Conservation (phyloP, 2,329 filamentous ascomycete genomes). For the Ophiosphaerella herpotricha region DNA sequence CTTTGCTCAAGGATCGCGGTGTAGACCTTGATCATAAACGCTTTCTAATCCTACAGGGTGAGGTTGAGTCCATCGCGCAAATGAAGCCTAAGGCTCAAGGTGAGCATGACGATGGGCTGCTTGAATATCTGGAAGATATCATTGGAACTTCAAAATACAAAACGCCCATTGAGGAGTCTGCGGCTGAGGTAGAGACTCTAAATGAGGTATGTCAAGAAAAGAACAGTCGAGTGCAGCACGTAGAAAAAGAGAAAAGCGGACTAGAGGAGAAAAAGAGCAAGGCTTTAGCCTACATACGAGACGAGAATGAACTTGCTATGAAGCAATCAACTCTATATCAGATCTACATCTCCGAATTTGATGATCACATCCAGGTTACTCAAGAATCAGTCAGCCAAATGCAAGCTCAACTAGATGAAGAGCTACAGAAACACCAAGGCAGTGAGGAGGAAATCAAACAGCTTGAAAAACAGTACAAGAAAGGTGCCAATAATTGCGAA, state of each 20-base stretch:
- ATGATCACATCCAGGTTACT: conserved; percentile 85
- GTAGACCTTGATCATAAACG: conserved; percentile 98
- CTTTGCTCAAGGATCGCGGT: conserved; percentile 81
- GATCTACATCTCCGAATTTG: conserved; percentile 84
- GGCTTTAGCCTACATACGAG: conserved; percentile 82
- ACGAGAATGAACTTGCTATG: conserved; percentile 88
- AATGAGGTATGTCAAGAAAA: conserved; percentile 97
- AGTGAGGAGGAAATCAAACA: conserved; percentile 88
- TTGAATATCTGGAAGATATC: conserved; percentile 98
- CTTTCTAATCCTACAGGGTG: conserved; percentile 94
- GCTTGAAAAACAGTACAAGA: conserved; percentile 82
- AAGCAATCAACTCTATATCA: conserved; percentile 95
- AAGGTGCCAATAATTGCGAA: conserved; percentile 82
- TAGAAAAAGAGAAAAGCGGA: conserved; percentile 93
- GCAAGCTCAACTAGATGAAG: conserved; percentile 81
- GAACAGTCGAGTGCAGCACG: conserved; percentile 91
- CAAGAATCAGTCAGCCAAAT: conserved; percentile 90
- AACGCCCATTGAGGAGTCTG: conserved; percentile 91
- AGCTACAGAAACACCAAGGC: conserved; percentile 89
- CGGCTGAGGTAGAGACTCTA: conserved; percentile 83
- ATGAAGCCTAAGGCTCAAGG: conserved; percentile 97
- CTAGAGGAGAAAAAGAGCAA: conserved; percentile 97
- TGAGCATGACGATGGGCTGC: conserved; percentile 92
- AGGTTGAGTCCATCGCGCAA: conserved; percentile 97
- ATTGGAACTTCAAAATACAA: conserved; percentile 99